Conservation (phyloP, 345 rosid genomes). For the Aethionema arabicum region DNA sequence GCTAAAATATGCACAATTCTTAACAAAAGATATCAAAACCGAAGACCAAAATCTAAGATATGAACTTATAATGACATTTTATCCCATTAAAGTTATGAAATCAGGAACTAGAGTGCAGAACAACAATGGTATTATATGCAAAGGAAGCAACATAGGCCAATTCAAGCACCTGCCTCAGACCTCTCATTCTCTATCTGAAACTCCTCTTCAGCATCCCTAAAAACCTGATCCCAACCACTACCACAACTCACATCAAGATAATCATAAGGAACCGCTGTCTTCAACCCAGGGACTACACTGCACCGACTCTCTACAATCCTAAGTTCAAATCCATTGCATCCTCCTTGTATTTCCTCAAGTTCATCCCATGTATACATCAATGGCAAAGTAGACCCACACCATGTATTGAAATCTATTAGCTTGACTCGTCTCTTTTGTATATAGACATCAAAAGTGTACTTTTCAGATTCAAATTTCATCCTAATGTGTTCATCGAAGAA, state of each 20-base stretch:
- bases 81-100: background rate
- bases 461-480: slow-evolving; percentile 53
- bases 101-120: background rate
- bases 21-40: background rate
- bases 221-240: slow-evolving; percentile 81
- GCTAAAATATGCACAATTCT: background rate
- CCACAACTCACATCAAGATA: slow-evolving; percentile 62
- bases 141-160: slow-evolving; percentile 3
- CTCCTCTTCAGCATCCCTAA: slow-evolving; percentile 57
- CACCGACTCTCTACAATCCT: slow-evolving; percentile 69
- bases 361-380: slow-evolving; percentile 78
- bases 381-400: slow-evolving; percentile 80
- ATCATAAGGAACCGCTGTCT: slow-evolving; percentile 71
- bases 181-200: slow-evolving; percentile 37
- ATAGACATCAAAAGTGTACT: slow-evolving; percentile 71
- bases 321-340: slow-evolving; percentile 39
- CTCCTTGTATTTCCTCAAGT: slow-evolving; percentile 45
- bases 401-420: slow-evolving; percentile 78
- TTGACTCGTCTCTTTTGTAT: slow-evolving; percentile 50
- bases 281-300: slow-evolving; percentile 58
- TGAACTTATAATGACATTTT: background rate
- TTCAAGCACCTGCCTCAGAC: slow-evolving; percentile 39
- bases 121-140: slow-evolving; percentile 3
- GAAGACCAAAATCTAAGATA: background rate
- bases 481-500: slow-evolving; percentile 48